Base-by-base conservation (phyloP, 345 rosid species). In the Isatis tinctoria region DNA sequence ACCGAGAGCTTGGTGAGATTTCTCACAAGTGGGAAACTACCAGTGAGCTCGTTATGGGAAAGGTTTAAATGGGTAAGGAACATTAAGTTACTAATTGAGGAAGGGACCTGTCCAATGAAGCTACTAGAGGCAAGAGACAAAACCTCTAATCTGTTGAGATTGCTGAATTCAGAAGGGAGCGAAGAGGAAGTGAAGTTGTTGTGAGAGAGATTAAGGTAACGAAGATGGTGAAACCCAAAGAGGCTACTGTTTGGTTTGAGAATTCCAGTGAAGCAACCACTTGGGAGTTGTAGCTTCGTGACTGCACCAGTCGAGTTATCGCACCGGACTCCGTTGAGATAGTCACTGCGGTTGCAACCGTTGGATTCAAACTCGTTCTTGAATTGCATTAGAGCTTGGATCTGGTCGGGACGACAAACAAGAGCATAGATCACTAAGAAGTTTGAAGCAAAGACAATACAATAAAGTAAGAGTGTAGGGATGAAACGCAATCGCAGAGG, bases 361-460 rank as follows among this genome's bases (percentile, higher is more conserved):
- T 2, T 1, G 32, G 73, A 69, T 4, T 57, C 56, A 18, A 69
- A 69, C 73, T 56, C 73, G 65, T 69, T 57, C 43, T 57, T 69
- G 65, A 69, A 56, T 3, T 69, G 43, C 22, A 3, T 0, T 12
- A 57, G 33, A 4, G 43, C 43, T 69, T 69, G 73, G 6, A 69
- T 56, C 24, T 69, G 73, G 32, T 56, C 54, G 3, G 63, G 33
- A 41, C 62, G 49, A 13, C 76, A 72, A 27, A 9, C 41, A 22
- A 39, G 51, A 72, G 43, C 24, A 32, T 30, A 27, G 45, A 36
- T 49, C 22, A 5, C 16, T n/a, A 36, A 48, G 30, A 48, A 1
- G 51, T 1, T 27, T 37, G 60, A 60, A 60, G 11, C 18, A 36
- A 49, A 36, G 48, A 58, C 41, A 6, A 48, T 8, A 28, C 41